Evolutionary conservation across 1,139 yeast species (phyloP).

Genomic region (Hansenula lynferdii): DNA sequence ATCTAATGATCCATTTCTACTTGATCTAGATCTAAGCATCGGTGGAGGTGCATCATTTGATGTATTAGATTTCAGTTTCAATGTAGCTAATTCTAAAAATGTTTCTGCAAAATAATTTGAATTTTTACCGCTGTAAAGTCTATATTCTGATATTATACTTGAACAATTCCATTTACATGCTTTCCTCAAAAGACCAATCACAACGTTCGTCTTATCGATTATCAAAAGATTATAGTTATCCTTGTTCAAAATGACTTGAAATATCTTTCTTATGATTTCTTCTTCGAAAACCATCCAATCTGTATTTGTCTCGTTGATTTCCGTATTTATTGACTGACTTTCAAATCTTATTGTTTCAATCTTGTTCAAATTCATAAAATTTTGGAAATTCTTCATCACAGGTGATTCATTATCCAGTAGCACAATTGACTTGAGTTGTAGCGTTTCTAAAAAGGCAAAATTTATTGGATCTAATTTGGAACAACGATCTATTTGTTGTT

Average conservation of each 20-base stretch:
- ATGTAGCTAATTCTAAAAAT: conserved; percentile 65
- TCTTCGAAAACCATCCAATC: conserved; percentile 67
- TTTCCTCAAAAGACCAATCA: conserved; percentile 75
- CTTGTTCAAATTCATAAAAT: conserved; percentile 19
- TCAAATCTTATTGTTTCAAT: conserved; percentile 21
- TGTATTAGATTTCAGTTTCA: conserved; percentile 34
- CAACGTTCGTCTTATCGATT: conserved; percentile 75
- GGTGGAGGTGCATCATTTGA: neutral
- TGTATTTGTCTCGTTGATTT: conserved; percentile 31
- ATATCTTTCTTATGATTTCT: conserved; percentile 48
- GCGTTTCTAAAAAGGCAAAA: conserved; percentile 62
- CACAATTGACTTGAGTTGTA: conserved; percentile 51
- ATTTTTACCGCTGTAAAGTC: conserved; percentile 70
- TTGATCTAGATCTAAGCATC: neutral
- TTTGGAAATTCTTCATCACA: conserved; percentile 22
- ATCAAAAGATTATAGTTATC: conserved; percentile 65
- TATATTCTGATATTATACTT: conserved; percentile 78
- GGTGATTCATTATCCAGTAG: conserved; percentile 63
- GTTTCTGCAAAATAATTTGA: conserved; percentile 79
- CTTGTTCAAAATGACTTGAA: conserved; percentile 57
- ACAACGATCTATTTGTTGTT: conserved; percentile 38
- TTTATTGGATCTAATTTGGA: conserved; percentile 56
- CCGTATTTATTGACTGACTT: conserved; percentile 26
- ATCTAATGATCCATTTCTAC: neutral
- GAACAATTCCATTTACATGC: conserved; percentile 88